These are phyloP conservation scores for Leishmania lainsoni DNA, from an alignment of 208 protist genomes.

Conservation along the genomic window DNA sequence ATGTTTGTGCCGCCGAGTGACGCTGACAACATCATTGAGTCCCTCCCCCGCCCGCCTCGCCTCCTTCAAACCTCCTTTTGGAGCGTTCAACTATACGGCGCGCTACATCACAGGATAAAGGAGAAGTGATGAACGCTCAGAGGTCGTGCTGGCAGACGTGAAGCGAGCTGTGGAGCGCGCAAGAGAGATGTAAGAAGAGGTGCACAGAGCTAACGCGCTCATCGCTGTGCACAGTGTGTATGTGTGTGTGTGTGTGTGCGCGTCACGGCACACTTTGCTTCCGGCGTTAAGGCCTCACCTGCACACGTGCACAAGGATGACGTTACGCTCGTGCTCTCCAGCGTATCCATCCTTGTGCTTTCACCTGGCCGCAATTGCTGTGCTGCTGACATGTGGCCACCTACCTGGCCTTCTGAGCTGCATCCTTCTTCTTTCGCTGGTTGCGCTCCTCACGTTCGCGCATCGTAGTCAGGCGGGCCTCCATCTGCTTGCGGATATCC, in stretches of 20 bases:
- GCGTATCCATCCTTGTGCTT: background rate
- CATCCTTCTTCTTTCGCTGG: slow-evolving; percentile 59
- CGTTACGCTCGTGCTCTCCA: background rate
- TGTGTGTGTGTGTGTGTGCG: background rate
- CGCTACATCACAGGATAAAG: slow-evolving; percentile 9
- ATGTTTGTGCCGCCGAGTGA: background rate
- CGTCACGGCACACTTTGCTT: background rate
- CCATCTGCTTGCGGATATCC: slow-evolving; percentile 83
- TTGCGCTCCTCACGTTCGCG: slow-evolving; percentile 84
- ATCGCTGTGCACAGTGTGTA: background rate
- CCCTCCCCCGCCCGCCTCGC: background rate
- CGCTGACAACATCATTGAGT: background rate
- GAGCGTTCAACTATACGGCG: background rate
- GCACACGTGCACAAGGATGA: background rate
- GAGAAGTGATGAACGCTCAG: background rate
- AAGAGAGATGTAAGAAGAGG: background rate
- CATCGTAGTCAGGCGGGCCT: slow-evolving; percentile 66
- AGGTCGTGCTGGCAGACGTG: background rate
- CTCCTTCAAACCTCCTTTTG: background rate
- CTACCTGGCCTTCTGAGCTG: slow-evolving; percentile 19
- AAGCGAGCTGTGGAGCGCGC: background rate
- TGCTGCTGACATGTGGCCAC: background rate
- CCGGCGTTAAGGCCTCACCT: background rate
- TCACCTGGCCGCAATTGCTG: background rate
- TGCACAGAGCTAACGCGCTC: background rate